These are phyloP conservation scores for Naematelia aurantialba DNA, from an alignment of 768 basidiomycete species.

Conservation along the genomic window DNA sequence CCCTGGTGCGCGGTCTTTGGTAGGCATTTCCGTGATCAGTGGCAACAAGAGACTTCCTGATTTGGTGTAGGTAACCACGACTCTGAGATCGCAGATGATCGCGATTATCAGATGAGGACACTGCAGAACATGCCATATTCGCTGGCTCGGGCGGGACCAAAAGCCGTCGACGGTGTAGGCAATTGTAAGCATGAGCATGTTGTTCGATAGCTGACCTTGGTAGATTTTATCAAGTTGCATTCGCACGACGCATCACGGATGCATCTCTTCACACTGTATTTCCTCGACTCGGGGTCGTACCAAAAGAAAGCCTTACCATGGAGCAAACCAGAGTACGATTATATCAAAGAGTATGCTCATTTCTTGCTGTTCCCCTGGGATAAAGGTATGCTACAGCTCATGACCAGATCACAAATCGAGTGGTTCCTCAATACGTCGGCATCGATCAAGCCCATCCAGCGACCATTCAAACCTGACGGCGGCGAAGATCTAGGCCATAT, in stretches of 20 bases:
- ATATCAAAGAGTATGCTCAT: slow-evolving; percentile 62
- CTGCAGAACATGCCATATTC: slow-evolving; percentile 82
- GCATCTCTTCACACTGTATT: slow-evolving; percentile 84
- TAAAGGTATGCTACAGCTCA: slow-evolving; percentile 3
- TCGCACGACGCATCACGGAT: slow-evolving; percentile 82
- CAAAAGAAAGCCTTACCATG: slow-evolving; percentile 56
- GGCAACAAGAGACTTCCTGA: neutral
- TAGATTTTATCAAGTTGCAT: slow-evolving; percentile 69
- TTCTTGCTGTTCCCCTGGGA: neutral
- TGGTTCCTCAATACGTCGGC: slow-evolving; percentile 85
- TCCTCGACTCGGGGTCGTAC: slow-evolving; percentile 74
- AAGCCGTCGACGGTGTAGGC: slow-evolving; percentile 79
- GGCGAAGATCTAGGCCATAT: slow-evolving; percentile 64
- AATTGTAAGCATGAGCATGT: slow-evolving; percentile 59
- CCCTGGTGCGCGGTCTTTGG: slow-evolving; percentile 90
- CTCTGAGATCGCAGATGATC: slow-evolving; percentile 49
- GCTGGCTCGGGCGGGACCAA: slow-evolving; percentile 73
- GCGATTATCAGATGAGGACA: slow-evolving; percentile 62
- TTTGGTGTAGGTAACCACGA: slow-evolving; percentile 71
- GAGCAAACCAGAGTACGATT: slow-evolving; percentile 76
- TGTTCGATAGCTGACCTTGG: slow-evolving; percentile 5
- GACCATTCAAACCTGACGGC: slow-evolving; percentile 78
- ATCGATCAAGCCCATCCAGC: slow-evolving; percentile 66
- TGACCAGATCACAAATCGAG: slow-evolving; percentile 66
- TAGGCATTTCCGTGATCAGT: slow-evolving; percentile 10